Evolutionary conservation across 1,284 basidiomycete genomes (phyloP).

Genomic region (Anthracocystis setariae): DNA sequence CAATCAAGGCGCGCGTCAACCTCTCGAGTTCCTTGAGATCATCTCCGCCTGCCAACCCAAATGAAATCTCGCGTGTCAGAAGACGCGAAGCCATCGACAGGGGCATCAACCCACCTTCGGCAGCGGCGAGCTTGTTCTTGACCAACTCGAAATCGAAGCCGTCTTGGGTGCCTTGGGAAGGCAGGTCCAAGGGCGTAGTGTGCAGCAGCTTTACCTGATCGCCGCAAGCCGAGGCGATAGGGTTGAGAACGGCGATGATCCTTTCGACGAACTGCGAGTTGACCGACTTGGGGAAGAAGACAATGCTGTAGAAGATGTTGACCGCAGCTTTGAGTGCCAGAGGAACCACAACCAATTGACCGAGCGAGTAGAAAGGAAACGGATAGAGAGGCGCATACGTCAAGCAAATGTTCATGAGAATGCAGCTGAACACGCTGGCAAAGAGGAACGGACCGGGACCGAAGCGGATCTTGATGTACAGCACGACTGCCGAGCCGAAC

Average conservation of each 20-base stretch:
- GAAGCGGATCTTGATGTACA: slow-evolving; percentile 76
- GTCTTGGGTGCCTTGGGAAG: slow-evolving; percentile 40
- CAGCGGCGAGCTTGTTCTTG: slow-evolving; percentile 68
- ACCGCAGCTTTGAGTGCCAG: slow-evolving; percentile 75
- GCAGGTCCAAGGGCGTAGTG: slow-evolving; percentile 70
- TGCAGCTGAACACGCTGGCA: slow-evolving; percentile 72
- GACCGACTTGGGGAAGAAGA: slow-evolving; percentile 77
- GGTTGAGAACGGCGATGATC: slow-evolving; percentile 72
- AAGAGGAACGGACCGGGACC: slow-evolving; percentile 77
- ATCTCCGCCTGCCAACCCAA: slow-evolving; percentile 73
- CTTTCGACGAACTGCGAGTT: slow-evolving; percentile 75
- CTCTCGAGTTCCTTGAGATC: slow-evolving; percentile 74
- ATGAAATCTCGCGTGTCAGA: slow-evolving; percentile 75
- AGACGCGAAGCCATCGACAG: slow-evolving; percentile 74
- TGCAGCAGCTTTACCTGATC: slow-evolving; percentile 72
- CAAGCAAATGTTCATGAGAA: slow-evolving; percentile 74
- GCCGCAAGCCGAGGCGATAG: slow-evolving; percentile 71
- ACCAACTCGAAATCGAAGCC: slow-evolving; percentile 69
- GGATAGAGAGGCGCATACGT: slow-evolving; percentile 76
- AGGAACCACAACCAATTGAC: slow-evolving; percentile 74
- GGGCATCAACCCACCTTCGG: slow-evolving; percentile 74
- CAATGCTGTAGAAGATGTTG: slow-evolving; percentile 72
- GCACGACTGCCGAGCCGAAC: slow-evolving; percentile 73
- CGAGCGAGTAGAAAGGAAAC: slow-evolving; percentile 76
- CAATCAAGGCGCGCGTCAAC: slow-evolving; percentile 54